A percentile compares a stretch with the other conserved stretches of the same genome.
These are phyloP conservation scores for Geoglossum glabrum DNA, from an alignment of 495 filamentous ascomycete species.

Conservation along the genomic window DNA sequence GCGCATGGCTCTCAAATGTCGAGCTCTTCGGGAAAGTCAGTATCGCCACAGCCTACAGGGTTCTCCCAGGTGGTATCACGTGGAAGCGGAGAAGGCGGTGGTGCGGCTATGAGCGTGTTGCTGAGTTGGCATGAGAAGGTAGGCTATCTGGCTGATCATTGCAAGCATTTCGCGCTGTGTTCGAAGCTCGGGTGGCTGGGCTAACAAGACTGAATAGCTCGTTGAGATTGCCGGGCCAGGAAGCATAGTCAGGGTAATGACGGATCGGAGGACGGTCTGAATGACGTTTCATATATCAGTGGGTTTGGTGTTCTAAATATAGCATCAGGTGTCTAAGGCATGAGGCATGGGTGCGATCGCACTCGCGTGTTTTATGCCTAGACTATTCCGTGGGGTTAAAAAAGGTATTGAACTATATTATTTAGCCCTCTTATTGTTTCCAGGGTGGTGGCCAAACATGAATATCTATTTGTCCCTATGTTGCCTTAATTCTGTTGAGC, in stretches of 20 bases:
- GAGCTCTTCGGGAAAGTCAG: conserved; percentile 16
- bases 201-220: conserved; percentile 20
- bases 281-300: background rate
- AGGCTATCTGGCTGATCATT: background rate
- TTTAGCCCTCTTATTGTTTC: background rate
- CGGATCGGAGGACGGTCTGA: conserved; percentile 76
- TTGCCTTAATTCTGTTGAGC: background rate
- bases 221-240: conserved; percentile 77
- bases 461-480: background rate
- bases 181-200: background rate
- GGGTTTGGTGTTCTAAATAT: background rate
- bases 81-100: conserved; percentile 52
- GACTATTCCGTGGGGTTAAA: background rate
- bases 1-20: conserved; percentile 22
- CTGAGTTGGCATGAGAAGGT: conserved; percentile 90
- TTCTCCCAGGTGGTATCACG: conserved; percentile 66
- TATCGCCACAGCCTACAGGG: conserved; percentile 66
- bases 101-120: conserved; percentile 79
- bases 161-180: background rate
- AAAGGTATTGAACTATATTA: background rate
- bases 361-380: background rate
- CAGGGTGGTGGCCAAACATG: background rate
- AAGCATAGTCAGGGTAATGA: conserved; percentile 77
- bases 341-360: background rate
- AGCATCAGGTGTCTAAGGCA: background rate